phyloP scores from a whole-genome alignment of 2,329 filamentous ascomycete species.

The Fusarium austroafricanum region DNA sequence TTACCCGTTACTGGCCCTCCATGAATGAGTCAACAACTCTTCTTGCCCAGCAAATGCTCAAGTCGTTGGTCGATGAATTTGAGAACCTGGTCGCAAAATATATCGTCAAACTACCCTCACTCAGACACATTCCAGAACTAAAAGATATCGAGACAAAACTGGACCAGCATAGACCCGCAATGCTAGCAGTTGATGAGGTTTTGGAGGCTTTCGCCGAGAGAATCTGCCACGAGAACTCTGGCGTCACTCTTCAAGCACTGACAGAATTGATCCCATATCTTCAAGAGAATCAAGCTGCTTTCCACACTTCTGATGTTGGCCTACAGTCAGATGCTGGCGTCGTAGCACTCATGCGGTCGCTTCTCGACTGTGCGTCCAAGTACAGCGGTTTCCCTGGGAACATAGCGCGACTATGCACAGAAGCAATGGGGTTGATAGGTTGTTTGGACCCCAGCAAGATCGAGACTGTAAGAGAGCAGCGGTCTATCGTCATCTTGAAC shows the following conservation, averaged over 20 bases:
- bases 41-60: conserved; percentile 71
- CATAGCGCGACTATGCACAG: conserved; percentile 79
- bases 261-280: conserved; percentile 81
- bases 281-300: conserved; percentile 75
- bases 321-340: conserved; percentile 86
- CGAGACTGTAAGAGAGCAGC: conserved; percentile 81
- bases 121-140: conserved; percentile 77
- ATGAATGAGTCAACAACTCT: conserved; percentile 72
- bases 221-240: conserved; percentile 83
- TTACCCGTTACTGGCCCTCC: conserved; percentile 80
- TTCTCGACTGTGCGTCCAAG: conserved; percentile 87
- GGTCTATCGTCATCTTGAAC: conserved; percentile 84
- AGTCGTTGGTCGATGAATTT: conserved; percentile 73
- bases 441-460: conserved; percentile 92
- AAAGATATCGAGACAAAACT: conserved; percentile 75
- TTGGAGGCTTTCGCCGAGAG: conserved; percentile 79
- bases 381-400: conserved; percentile 76
- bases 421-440: conserved; percentile 88
- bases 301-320: conserved; percentile 83
- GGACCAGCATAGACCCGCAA: conserved; percentile 67
- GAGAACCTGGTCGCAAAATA: conserved; percentile 70
- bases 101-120: conserved; percentile 81
- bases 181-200: conserved; percentile 61
- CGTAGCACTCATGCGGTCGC: conserved; percentile 75
- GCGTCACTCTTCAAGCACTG: conserved; percentile 85